Evolutionary conservation across 805 yeast species (phyloP).

Genomic region (Starmerella tilneyi): DNA sequence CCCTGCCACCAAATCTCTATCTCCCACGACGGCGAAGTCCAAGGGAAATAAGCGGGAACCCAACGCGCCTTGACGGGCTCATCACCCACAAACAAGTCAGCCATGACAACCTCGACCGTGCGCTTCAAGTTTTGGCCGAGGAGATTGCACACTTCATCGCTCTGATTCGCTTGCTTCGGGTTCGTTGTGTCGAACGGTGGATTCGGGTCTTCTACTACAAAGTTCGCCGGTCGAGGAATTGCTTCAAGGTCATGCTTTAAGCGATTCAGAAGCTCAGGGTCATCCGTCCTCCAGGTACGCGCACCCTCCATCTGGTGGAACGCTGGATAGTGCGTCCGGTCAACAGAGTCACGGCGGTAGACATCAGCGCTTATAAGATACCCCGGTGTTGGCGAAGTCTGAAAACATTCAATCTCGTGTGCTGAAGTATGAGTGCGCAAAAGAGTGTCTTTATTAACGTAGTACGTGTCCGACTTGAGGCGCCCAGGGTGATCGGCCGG

Average conservation of each 20-base stretch:
- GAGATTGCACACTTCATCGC: constrained; percentile 54
- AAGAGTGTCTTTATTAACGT: constrained; percentile 59
- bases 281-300: constrained; percentile 59
- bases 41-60: constrained; percentile 93
- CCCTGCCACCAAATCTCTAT: constrained; percentile 98
- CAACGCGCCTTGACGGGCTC: constrained; percentile 81
- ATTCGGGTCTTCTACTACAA: constrained; percentile 67
- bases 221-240: constrained; percentile 50
- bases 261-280: constrained; percentile 35
- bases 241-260: constrained; percentile 50
- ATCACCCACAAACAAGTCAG: constrained; percentile 62
- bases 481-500: constrained; percentile 91
- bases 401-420: constrained; percentile 82
- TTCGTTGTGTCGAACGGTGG: constrained; percentile 47
- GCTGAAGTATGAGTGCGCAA: constrained; percentile 95
- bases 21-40: constrained; percentile 98
- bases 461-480: constrained; percentile 85
- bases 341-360: constrained; percentile 89
- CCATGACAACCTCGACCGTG: constrained; percentile 72
- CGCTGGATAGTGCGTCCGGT: constrained; percentile 91
- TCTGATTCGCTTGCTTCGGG: constrained; percentile 74
- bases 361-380: constrained; percentile 93
- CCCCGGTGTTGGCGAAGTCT: constrained; percentile 59
- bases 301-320: constrained; percentile 99
- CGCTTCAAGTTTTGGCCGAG: constrained; percentile 71